Percentiles rank a stretch among this genome's conserved stretches.
These are phyloP conservation scores for Scheffersomyces cryptocercus DNA, from an alignment of 1,139 yeast species.

Conservation along the genomic window DNA sequence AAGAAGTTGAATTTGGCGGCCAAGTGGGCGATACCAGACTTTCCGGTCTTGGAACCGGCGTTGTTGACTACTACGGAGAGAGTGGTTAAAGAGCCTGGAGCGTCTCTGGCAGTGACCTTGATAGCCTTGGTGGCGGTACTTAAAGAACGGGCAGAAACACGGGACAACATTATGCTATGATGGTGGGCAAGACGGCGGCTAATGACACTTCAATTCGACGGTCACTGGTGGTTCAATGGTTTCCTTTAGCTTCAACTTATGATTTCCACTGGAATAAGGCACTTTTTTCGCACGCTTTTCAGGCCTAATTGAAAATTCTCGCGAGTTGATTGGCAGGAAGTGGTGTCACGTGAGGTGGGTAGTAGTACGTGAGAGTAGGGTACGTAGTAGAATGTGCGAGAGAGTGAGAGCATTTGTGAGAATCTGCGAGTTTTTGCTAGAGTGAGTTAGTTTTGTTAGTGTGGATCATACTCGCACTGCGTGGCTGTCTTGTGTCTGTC, in stretches of 20 bases:
- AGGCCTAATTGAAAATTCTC: conserved; percentile 14
- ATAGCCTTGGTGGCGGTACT: conserved; percentile 43
- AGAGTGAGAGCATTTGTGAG: no score
- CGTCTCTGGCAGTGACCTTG: conserved; percentile 48
- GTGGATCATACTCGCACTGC: no score
- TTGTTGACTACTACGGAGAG: conserved; percentile 71
- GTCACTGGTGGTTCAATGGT: no score
- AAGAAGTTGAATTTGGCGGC: conserved; percentile 83
- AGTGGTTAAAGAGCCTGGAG: conserved; percentile 64
- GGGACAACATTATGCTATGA: conserved; percentile 37
- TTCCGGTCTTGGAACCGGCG: conserved; percentile 83
- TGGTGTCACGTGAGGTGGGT: conserved; percentile 9
- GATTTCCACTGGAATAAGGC: conserved; percentile 15
- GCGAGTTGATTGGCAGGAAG: conserved; percentile 19
- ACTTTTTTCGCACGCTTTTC: conserved; percentile 2
- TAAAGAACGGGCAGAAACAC: conserved; percentile 49
- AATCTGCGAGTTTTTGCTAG: no score
- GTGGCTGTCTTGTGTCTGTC: no score
- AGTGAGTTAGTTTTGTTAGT: no score
- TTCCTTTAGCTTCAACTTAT: conserved; percentile 7
- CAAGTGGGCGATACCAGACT: conserved; percentile 85
- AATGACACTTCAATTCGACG: no score
- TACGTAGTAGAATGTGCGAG: no score
- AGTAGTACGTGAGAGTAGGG: no score
- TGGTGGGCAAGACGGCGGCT: no score